phyloP scores from a whole-genome alignment of 1,139 yeast genomes.

The Geotrichum aggregatum region DNA sequence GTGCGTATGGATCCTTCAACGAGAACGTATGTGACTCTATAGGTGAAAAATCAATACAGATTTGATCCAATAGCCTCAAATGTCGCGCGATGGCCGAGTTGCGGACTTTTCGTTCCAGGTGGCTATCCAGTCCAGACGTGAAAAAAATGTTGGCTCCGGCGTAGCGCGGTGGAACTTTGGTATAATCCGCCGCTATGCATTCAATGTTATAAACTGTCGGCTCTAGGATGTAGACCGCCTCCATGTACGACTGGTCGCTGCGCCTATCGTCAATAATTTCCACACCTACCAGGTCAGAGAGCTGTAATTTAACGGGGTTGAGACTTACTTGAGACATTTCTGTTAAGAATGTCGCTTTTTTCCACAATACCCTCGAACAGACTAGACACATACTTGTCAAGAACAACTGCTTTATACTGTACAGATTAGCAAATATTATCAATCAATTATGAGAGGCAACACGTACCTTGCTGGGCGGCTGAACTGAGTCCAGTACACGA shows the following conservation, averaged over 20 bases:
- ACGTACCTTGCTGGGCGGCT: conserved; percentile 34
- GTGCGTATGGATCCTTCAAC: conserved; percentile 45
- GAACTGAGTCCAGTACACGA: conserved; percentile 36
- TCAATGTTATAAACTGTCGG: conserved; percentile 53
- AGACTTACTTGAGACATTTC: conserved; percentile 38
- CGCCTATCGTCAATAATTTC: conserved; percentile 53
- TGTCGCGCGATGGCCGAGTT: conserved; percentile 30
- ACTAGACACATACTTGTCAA: conserved; percentile 40
- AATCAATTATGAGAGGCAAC: background rate
- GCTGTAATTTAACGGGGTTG: background rate
- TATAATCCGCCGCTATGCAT: conserved; percentile 58
- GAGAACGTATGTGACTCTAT: conserved; percentile 49
- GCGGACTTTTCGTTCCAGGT: conserved; percentile 26
- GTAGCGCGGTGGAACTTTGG: conserved; percentile 53
- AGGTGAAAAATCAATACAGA: conserved; percentile 45
- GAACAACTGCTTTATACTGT: conserved; percentile 42
- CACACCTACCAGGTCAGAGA: conserved; percentile 39
- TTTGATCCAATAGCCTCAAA: conserved; percentile 28
- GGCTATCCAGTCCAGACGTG: conserved; percentile 46
- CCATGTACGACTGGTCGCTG: conserved; percentile 49
- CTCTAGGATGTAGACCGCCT: conserved; percentile 57
- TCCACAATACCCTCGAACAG: conserved; percentile 39
- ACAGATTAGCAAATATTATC: background rate
- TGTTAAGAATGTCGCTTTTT: conserved; percentile 40
- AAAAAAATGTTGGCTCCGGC: conserved; percentile 55